Evolutionary conservation across 805 yeast genomes (phyloP).

Genomic region (Teunomyces gatunensis): DNA sequence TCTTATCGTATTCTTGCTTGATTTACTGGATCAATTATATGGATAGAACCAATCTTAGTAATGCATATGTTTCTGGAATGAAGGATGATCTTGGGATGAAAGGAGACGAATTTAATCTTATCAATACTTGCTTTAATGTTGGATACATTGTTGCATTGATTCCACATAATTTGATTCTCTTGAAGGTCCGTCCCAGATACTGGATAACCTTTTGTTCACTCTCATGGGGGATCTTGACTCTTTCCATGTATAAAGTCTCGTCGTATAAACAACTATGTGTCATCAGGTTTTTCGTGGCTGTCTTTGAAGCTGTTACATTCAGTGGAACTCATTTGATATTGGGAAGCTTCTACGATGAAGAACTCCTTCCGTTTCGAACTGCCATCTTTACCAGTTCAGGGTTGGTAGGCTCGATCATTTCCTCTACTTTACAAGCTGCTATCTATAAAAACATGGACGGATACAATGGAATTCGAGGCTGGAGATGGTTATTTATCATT

Average conservation of each 20-base stretch:
- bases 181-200: slow-evolving; percentile 53
- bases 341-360: slow-evolving; percentile 51
- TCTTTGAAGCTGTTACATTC: slow-evolving; percentile 58
- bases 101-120: slow-evolving; percentile 49
- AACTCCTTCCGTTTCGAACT: slow-evolving; percentile 27
- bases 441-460: slow-evolving; percentile 48
- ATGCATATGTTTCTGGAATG: slow-evolving; percentile 71
- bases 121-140: slow-evolving; percentile 55
- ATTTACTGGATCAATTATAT: slow-evolving; percentile 52
- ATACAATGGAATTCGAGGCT: slow-evolving; percentile 48
- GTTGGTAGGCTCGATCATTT: slow-evolving; percentile 51
- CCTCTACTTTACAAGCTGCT: slow-evolving; percentile 56
- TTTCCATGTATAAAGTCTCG: slow-evolving; percentile 49
- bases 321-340: slow-evolving; percentile 53
- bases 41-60: slow-evolving; percentile 53
- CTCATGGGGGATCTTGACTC: slow-evolving; percentile 56
- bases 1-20: slow-evolving; percentile 40
- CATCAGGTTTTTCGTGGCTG: slow-evolving; percentile 58
- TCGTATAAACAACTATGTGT: slow-evolving; percentile 51
- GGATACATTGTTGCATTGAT: slow-evolving; percentile 63
- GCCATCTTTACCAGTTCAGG: slow-evolving; percentile 58
- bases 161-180: slow-evolving; percentile 55
- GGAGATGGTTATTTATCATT: slow-evolving; percentile 49
- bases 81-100: slow-evolving; percentile 49
- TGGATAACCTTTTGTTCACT: slow-evolving; percentile 55